A percentile compares a stretch with the other conserved stretches of the same genome.
These are phyloP conservation scores for Lactifluus pinguis DNA, from an alignment of 768 basidiomycete genomes.

Conservation along the genomic window DNA sequence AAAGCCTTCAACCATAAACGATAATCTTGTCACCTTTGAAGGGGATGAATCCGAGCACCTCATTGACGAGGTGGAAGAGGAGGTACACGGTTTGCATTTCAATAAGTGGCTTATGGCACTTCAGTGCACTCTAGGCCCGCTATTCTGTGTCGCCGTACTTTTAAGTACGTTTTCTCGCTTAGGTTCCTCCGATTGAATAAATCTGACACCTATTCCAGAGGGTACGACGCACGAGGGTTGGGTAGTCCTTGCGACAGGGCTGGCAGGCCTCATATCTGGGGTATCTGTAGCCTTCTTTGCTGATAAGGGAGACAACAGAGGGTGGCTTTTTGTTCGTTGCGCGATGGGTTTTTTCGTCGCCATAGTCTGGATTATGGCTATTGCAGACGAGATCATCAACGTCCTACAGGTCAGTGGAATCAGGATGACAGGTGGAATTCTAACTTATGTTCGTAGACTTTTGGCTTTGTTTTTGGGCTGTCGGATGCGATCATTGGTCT, in stretches of 20 bases:
- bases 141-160: slow-evolving; percentile 68
- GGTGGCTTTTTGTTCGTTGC: slow-evolving; percentile 63
- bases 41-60: slow-evolving; percentile 64
- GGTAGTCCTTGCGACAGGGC: slow-evolving; percentile 44
- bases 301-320: slow-evolving; percentile 45
- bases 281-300: slow-evolving; percentile 51
- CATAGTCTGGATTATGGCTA: slow-evolving; percentile 97
- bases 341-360: slow-evolving; percentile 87
- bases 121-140: slow-evolving; percentile 76
- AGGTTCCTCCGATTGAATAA: background rate
- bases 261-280: slow-evolving; percentile 47
- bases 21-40: slow-evolving; percentile 57
- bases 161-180: slow-evolving; percentile 50
- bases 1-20: slow-evolving; percentile 33
- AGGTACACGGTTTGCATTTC: slow-evolving; percentile 53
- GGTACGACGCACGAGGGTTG: slow-evolving; percentile 37
- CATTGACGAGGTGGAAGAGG: slow-evolving; percentile 64
- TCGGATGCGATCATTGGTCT: slow-evolving; percentile 96
- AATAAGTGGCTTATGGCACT: slow-evolving; percentile 79
- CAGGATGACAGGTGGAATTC: background rate
- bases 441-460: slow-evolving; percentile 44
- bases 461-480: slow-evolving; percentile 89
- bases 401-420: slow-evolving; percentile 59
- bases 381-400: slow-evolving; percentile 91
- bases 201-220: slow-evolving; percentile 28